Conservation (phyloP, 1,139 yeast genomes). For the Debaryomyces coudertii region DNA sequence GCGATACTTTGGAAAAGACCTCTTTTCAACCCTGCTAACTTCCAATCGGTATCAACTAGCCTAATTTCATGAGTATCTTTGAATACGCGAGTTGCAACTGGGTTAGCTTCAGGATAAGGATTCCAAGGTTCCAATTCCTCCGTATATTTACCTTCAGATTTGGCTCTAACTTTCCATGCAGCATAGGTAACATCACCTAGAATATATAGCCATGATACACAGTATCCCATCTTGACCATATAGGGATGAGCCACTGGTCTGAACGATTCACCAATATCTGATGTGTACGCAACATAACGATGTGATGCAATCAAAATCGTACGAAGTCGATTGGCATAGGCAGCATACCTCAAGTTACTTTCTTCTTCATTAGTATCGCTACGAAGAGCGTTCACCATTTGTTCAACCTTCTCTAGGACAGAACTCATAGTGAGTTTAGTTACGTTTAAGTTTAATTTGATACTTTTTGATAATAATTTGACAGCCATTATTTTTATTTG, state of each 20-base stretch:
- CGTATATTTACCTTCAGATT: slow-evolving; percentile 64
- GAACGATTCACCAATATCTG: slow-evolving; percentile 89
- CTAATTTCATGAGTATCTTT: slow-evolving; percentile 26
- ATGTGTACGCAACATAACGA: slow-evolving; percentile 83
- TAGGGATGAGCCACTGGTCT: slow-evolving; percentile 79
- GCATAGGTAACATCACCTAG: slow-evolving; percentile 79
- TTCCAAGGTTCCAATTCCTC: slow-evolving; percentile 76
- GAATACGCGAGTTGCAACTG: slow-evolving; percentile 41
- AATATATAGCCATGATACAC: slow-evolving; percentile 75
- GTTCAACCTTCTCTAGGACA: slow-evolving; percentile 5
- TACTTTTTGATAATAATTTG: not conserved
- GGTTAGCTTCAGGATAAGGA: slow-evolving; percentile 46
- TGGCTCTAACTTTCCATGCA: slow-evolving; percentile 74
- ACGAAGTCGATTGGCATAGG: slow-evolving; percentile 74
- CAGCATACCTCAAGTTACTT: slow-evolving; percentile 70
- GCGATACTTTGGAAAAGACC: slow-evolving; percentile 81
- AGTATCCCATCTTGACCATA: slow-evolving; percentile 68
- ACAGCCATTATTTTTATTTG: not conserved
- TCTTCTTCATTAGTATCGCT: slow-evolving; percentile 33
- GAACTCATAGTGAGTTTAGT: slow-evolving; percentile 2
- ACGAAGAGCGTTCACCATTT: slow-evolving; percentile 14
- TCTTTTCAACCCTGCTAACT: slow-evolving; percentile 63
- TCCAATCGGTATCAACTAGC: slow-evolving; percentile 62
- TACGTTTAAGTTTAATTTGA: not conserved
- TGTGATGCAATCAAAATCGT: slow-evolving; percentile 76